phyloP scores from a whole-genome alignment of 1,139 yeast genomes.

The Yarrowia galli region DNA sequence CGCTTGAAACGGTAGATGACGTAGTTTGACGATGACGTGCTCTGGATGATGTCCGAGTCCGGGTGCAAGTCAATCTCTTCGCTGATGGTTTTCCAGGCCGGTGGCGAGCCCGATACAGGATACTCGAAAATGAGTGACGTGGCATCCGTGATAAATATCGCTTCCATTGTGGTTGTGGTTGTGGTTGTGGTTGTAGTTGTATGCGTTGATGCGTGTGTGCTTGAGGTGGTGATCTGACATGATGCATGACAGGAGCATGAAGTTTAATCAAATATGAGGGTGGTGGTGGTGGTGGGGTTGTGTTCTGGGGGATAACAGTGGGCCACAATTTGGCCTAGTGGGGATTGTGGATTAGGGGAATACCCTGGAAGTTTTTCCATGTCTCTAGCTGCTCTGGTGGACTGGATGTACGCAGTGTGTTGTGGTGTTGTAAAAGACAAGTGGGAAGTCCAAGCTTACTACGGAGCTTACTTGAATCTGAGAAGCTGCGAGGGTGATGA shows the following conservation, averaged over 20 bases:
- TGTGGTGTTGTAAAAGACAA: neutral
- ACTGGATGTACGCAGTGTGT: neutral
- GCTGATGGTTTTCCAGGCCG: conserved; percentile 3
- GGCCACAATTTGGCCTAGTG: no score
- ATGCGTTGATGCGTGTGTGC: no score
- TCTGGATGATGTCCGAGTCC: neutral
- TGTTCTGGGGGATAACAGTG: neutral
- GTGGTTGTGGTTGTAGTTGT: neutral
- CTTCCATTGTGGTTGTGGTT: conserved; percentile 6
- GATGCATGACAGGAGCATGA: neutral
- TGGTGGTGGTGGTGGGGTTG: neutral
- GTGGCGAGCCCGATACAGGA: conserved; percentile 22
- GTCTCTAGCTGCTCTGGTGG: neutral
- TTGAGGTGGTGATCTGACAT: neutral
- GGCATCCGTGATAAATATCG: conserved; percentile 9
- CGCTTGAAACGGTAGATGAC: conserved; percentile 24
- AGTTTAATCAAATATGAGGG: neutral
- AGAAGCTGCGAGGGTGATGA: neutral
- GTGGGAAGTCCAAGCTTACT: neutral
- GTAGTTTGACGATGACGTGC: conserved; percentile 21
- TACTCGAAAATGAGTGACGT: conserved; percentile 17
- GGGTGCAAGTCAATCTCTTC: neutral
- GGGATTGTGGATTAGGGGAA: neutral
- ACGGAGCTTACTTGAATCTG: no score
- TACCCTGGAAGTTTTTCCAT: neutral